phyloP scores from a whole-genome alignment of 2,329 filamentous ascomycete species.

The Zelopaecilomyces penicillatus region DNA sequence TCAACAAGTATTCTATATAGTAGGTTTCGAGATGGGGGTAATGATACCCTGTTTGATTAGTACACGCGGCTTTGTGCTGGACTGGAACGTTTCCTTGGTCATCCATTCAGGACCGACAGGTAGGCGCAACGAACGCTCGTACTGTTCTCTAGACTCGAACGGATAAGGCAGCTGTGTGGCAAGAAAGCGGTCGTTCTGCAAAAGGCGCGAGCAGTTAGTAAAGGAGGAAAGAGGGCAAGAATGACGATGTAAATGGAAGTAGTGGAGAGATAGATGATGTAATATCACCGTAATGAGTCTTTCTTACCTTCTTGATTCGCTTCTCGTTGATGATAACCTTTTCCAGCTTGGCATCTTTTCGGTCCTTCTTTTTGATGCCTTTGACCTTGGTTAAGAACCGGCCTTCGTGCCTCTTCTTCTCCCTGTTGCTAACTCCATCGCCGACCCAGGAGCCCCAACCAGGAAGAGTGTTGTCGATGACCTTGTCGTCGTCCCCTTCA shows the following conservation, averaged over 20 bases:
- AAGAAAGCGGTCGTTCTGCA: slow-evolving; percentile 75
- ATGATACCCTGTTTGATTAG: slow-evolving; percentile 89
- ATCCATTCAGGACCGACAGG: slow-evolving; percentile 92
- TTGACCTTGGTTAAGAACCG: slow-evolving; percentile 58
- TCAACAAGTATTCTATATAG: slow-evolving; percentile 18
- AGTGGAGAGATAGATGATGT: neutral
- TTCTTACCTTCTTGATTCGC: slow-evolving; percentile 67
- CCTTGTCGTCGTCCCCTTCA: slow-evolving; percentile 72
- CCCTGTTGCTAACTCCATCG: slow-evolving; percentile 65
- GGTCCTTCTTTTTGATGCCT: slow-evolving; percentile 66
- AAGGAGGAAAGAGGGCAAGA: slow-evolving; percentile 3
- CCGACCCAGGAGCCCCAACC: slow-evolving; percentile 94
- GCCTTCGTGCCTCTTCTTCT: slow-evolving; percentile 54
- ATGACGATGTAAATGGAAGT: slow-evolving; percentile 2
- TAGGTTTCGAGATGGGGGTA: slow-evolving; percentile 75
- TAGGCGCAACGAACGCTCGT: slow-evolving; percentile 77
- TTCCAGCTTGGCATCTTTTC: slow-evolving; percentile 74
- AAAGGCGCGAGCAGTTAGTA: neutral
- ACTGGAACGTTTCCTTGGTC: slow-evolving; percentile 92
- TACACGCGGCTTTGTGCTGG: slow-evolving; percentile 78
- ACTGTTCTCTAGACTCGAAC: slow-evolving; percentile 83
- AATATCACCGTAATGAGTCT: neutral
- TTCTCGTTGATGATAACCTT: slow-evolving; percentile 92
- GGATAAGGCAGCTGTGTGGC: slow-evolving; percentile 76
- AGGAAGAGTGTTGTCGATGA: slow-evolving; percentile 75